Base-by-base conservation (phyloP, 2,329 filamentous ascomycete species). In the Hansfordia pulvinata region DNA sequence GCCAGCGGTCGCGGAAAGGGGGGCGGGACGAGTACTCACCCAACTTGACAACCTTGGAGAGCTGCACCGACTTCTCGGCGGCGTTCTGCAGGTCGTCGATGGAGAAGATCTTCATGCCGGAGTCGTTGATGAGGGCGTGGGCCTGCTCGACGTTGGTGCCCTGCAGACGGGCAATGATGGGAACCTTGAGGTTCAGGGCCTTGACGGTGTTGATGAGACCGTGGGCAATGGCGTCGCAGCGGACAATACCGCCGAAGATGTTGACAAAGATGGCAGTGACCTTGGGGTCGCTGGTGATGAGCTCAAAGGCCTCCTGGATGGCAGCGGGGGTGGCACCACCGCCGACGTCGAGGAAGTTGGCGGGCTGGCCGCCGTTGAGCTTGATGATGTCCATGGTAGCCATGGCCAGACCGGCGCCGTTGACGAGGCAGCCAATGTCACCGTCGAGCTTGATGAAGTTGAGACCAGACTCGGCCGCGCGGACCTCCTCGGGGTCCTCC, bases 311-410 rank as follows among this genome's bases (percentile, higher is more conserved):
- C 60, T 90, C 80, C 66, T 85, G 83, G 62, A 98, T 98, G 46
- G 90, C 90, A 41, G 86, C 79, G 18, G 90, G 86, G 34, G 90
- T 98, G 42, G 90, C 90, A 66, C 90, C 90, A 55, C 90, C 90
- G 50, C 90, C 90, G 43, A 98, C 90, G 54, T 98, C 90, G 44
- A 98, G 70, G 76, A 98, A 98, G 75, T 98, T 98, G 45, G 90
- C 90, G 36, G 90, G 90, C 50, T 74, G 67, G 38, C 90, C 90
- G 44, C 90, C 90, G 63, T 96, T 98, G 37, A 98, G 74, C 76
- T 98, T 96, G 73, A 98, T 98, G 58, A 98, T 96, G 60, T 98
- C 90, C 90, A 98, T 98, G 54, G 90, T 98, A 37, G 90, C 90
- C 90, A 98, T 98, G 61, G 90, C 90, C 41, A 98, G 80, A 64